Base-by-base conservation (phyloP, 2,329 filamentous ascomycete species). In the Fusarium decemcellulare region DNA sequence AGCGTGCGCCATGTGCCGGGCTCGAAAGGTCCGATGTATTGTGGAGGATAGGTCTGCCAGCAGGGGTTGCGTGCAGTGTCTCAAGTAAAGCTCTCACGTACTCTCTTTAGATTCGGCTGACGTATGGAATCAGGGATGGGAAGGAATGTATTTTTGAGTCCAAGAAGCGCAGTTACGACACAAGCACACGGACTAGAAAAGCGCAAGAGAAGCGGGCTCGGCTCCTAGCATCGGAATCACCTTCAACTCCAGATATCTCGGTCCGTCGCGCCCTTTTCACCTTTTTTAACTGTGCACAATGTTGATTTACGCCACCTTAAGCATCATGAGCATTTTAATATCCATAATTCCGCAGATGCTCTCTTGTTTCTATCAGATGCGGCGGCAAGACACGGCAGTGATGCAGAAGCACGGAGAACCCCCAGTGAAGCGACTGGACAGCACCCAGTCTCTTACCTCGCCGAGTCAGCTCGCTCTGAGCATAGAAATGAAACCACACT, bases 341-440 rank as follows among this genome's bases (percentile, higher is more conserved):
- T 59, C 6, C 29, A 37, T 4, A 59, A 37, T 9, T 59, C 57
- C 16, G 57, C 57, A 18, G 57, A 59, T 47, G 57, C 57, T 6
- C 57, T 59, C 8, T 32, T 59, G 8, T 59, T 59, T 11, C 18
- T 59, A 18, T 59, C 57, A 0, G 57, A 44, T 0, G 57, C 37
- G 0, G 48, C 48, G 1, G 57, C 47, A 2, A 59, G 57, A 29
- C 57, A 59, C 2, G 27, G 4, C 3, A 6, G n/a, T 8, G 37
- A 46, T 5, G 15, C 1, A 7, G 27, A 47, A 5, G 7, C 4
- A 8, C 9, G n/a, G 1, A 2, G 18, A 14, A n/a, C 11, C n/a
- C 11, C 18, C 27, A 37, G 6, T 29, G 14, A 44, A 16, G 12
- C 42, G 37, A 9, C 16, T 9, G 14, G 16, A n/a, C 37, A 40